phyloP scores from a whole-genome alignment of 2,329 filamentous ascomycete species.

The Xylaria polymorpha region DNA sequence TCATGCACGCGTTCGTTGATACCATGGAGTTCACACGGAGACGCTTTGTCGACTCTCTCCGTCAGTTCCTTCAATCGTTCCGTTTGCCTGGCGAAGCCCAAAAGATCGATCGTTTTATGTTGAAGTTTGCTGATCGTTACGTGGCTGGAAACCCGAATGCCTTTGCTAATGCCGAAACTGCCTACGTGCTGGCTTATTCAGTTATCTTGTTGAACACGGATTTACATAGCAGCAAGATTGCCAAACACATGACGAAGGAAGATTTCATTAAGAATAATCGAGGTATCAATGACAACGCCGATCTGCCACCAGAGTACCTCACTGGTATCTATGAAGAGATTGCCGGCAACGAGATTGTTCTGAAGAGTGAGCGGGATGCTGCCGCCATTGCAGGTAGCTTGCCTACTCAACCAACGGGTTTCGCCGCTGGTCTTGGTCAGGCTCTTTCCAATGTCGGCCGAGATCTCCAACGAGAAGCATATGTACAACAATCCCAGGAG shows the following conservation, averaged over 20 bases:
- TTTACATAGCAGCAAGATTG: conserved; percentile 88
- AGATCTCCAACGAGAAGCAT: conserved; percentile 91
- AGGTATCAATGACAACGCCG: conserved; percentile 95
- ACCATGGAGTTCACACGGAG: conserved; percentile 92
- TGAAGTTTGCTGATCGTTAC: conserved; percentile 98
- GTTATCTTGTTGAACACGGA: conserved; percentile 98
- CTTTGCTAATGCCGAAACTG: conserved; percentile 97
- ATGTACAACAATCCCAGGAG: conserved; percentile 94
- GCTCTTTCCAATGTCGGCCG: conserved; percentile 91
- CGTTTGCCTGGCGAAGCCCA: conserved; percentile 95
- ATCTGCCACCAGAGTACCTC: conserved; percentile 93
- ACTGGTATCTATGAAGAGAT: conserved; percentile 93
- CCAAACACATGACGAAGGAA: conserved; percentile 88
- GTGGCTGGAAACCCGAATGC: conserved; percentile 95
- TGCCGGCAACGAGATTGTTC: conserved; percentile 87
- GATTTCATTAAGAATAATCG: conserved; percentile 99
- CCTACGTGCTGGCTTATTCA: conserved; percentile 94
- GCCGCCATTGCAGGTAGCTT: conserved; percentile 80
- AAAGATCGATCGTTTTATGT: conserved; percentile 99
- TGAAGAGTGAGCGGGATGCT: conserved; percentile 90
- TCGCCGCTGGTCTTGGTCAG: conserved; percentile 86
- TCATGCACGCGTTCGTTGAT: conserved; percentile 98
- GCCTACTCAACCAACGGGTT: conserved; percentile 69
- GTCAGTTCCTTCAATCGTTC: conserved; percentile 94
- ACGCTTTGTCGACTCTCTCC: conserved; percentile 90